Evolutionary conservation across 495 filamentous ascomycete genomes (phyloP).

Genomic region (Aspergillus diversus): DNA sequence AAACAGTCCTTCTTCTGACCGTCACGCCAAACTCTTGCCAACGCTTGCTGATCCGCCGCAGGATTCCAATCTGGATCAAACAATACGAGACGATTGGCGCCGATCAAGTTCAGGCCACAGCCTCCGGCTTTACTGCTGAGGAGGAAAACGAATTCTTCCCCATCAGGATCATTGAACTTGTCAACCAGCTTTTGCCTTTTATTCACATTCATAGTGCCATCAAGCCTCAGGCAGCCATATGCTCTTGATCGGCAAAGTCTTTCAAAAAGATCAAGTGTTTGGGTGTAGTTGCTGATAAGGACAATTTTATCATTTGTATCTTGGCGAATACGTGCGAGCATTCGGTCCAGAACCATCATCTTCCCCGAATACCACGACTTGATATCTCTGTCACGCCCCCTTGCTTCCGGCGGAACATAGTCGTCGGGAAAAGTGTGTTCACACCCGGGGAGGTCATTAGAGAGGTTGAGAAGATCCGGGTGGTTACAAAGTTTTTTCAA

Average conservation of each 20-base stretch:
- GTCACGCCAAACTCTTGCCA: slow-evolving; percentile 97
- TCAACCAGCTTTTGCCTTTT: slow-evolving; percentile 97
- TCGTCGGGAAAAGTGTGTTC: slow-evolving; percentile 85
- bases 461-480: slow-evolving; percentile 86
- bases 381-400: slow-evolving; percentile 88
- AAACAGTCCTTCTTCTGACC: slow-evolving; percentile 99
- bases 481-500: slow-evolving; percentile 99
- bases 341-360: slow-evolving; percentile 97
- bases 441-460: slow-evolving; percentile 83
- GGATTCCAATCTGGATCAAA: slow-evolving; percentile 99
- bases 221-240: slow-evolving; percentile 87
- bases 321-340: slow-evolving; percentile 94
- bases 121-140: slow-evolving; percentile 96
- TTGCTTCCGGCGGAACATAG: slow-evolving; percentile 81
- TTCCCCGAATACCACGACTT: slow-evolving; percentile 98
- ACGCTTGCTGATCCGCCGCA: slow-evolving; percentile 94
- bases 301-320: slow-evolving; percentile 99
- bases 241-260: slow-evolving; percentile 80
- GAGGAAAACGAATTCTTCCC: slow-evolving; percentile 90
- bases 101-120: slow-evolving; percentile 95
- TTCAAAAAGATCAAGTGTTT: slow-evolving; percentile 95
- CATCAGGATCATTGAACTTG: slow-evolving; percentile 95
- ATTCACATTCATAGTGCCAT: slow-evolving; percentile 96
- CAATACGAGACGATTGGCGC: slow-evolving; percentile 92
- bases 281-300: slow-evolving; percentile 96